Conservation (phyloP, 2,329 filamentous ascomycete species). For the Fonsecaea multimorphosa region DNA sequence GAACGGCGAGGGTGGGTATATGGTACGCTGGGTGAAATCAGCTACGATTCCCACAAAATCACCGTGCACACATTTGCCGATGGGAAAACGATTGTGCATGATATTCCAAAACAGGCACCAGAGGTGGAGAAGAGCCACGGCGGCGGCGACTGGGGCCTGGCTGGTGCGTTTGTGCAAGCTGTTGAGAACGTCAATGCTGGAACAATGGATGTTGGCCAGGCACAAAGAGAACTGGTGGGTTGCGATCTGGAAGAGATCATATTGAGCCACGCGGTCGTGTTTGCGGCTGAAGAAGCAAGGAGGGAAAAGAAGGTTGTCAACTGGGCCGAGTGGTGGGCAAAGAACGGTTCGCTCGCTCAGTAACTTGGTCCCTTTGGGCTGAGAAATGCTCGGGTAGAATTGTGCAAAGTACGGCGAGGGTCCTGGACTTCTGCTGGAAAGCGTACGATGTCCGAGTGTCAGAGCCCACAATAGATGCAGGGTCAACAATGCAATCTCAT, state of each 20-base stretch:
- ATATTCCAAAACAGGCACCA: conserved; percentile 66
- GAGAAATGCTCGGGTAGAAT: neutral
- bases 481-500: conserved; percentile 14
- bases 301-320: conserved; percentile 71
- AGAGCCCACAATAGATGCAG: neutral
- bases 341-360: conserved; percentile 11
- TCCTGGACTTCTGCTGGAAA: neutral
- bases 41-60: conserved; percentile 81
- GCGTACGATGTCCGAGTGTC: neutral
- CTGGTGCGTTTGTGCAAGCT: conserved; percentile 80
- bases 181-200: conserved; percentile 78
- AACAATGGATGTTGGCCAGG: conserved; percentile 68
- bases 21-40: conserved; percentile 83
- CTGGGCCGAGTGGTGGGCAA: conserved; percentile 74
- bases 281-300: conserved; percentile 89
- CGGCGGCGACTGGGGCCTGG: conserved; percentile 79
- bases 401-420: neutral
- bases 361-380: neutral
- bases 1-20: conserved; percentile 85
- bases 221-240: conserved; percentile 77
- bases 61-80: conserved; percentile 74
- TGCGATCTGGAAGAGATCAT: conserved; percentile 86
- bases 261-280: conserved; percentile 90
- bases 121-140: conserved; percentile 67
- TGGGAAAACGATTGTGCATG: conserved; percentile 58